A percentile compares a stretch with the other conserved stretches of the same genome.
phyloP scores from a whole-genome alignment of 768 basidiomycete species.

The Auricularia cornea region DNA sequence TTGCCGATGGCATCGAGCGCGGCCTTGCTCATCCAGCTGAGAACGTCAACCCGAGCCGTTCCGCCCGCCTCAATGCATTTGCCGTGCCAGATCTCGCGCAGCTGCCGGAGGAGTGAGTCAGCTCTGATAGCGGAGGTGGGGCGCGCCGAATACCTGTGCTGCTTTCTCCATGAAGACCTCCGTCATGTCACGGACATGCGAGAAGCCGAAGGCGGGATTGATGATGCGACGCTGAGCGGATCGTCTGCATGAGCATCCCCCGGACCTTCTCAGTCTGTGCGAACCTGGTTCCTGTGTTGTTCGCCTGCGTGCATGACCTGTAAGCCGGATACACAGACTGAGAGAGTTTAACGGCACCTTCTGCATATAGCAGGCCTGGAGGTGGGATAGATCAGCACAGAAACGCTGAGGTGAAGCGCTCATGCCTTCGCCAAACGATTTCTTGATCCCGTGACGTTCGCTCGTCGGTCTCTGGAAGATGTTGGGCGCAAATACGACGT shows the following conservation, averaged over 20 bases:
- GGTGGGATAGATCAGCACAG: background rate
- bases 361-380: background rate
- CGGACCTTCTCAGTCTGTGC: background rate
- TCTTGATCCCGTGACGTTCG: conserved; percentile 28
- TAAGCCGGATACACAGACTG: too few relatives aligned
- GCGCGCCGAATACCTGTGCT: too few relatives aligned
- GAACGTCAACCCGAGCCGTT: conserved; percentile 21
- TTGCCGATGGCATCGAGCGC: conserved; percentile 18
- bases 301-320: background rate
- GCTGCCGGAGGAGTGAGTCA: conserved; percentile 19
- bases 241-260: background rate
- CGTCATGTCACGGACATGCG: conserved; percentile 50
- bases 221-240: background rate
- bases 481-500: conserved; percentile 50
- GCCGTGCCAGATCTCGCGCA: conserved; percentile 16
- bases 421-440: conserved; percentile 31
- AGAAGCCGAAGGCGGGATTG: conserved; percentile 62
- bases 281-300: background rate
- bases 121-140: background rate
- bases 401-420: too few relatives aligned
- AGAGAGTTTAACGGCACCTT: conserved; percentile 19
- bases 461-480: conserved; percentile 48
- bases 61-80: background rate
- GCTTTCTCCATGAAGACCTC: conserved; percentile 39
- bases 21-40: conserved; percentile 24